Evolutionary conservation across 2,329 filamentous ascomycete genomes (phyloP), one percentile per base, ranked within the genome.

Genomic region (Fusarium irregulare): DNA sequence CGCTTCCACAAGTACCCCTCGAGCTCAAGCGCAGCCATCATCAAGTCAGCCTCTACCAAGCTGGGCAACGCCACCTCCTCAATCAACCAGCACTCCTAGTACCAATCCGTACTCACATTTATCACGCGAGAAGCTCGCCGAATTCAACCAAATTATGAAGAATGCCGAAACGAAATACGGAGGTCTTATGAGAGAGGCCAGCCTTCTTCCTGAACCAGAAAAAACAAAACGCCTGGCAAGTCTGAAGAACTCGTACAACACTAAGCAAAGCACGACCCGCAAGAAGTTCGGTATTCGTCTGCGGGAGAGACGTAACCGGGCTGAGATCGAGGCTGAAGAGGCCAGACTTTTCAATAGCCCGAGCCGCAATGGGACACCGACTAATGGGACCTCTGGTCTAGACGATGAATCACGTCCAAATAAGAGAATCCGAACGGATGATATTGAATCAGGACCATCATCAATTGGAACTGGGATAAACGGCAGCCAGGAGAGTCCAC

Each of bases 261-360:
- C 85, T 5, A 87, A 86, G 60, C 86, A 87, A 73, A 87, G 85
- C 56, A 81, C 81, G n/a, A 84, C 87, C 5, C 83, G 87, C 14
- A 88, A 87, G 73, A 87, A 83, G 64, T 88, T 84, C 64, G 87
- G 87, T n/a, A 85, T 89, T 32, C 81, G 82, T 3, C 79, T 89
- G 16, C 82, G 85, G 0, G 80, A 83, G 66, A 79, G 85, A 14
- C 83, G 86, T 1, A 83, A 82, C 4, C 83, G 75, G 63, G 80
- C 79, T 0, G 83, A 85, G 62, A 83, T 87, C 18, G 79, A 83
- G 4, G 79, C 80, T 11, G 78, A 82, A n/a, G 82, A 83, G 12
- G 76, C 79, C 55, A 81, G 81, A 14, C 73, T 83, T 6, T 53
- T 79, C 18, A 71, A 71, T 5, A 54, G 67, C 11, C 32, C 58